A percentile compares a stretch with the other conserved stretches of the same genome.
Evolutionary conservation across 805 yeast species (phyloP).

Genomic region (Cyberlindnera japonica): DNA sequence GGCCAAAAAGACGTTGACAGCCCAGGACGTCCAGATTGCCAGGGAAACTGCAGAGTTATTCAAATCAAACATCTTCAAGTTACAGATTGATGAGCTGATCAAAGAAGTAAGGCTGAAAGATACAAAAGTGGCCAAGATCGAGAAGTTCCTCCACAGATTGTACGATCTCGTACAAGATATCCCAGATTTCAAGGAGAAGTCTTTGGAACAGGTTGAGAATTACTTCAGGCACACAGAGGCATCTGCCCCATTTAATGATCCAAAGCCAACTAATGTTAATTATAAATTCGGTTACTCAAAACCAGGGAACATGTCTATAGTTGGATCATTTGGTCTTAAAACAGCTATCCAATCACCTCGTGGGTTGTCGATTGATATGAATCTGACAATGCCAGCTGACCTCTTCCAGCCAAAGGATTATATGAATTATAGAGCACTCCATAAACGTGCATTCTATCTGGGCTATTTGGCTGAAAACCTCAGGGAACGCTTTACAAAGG

Average conservation of each 20-base stretch:
- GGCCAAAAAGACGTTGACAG: constrained; percentile 36
- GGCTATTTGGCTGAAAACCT: constrained; percentile 73
- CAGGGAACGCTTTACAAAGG: constrained; percentile 47
- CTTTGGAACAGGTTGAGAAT: constrained; percentile 57
- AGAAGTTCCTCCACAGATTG: constrained; percentile 69
- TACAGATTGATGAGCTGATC: constrained; percentile 89
- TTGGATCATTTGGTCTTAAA: constrained; percentile 87
- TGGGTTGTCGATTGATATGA: constrained; percentile 71
- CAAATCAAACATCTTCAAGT: constrained; percentile 91
- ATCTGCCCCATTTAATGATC: constrained; percentile 84
- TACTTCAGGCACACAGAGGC: constrained; percentile 50
- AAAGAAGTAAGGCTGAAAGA: constrained; percentile 77
- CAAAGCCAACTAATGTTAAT: constrained; percentile 71
- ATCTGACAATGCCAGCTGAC: constrained; percentile 74
- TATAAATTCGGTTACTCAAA: constrained; percentile 65
- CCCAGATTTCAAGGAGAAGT: constrained; percentile 49
- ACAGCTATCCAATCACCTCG: constrained; percentile 65
- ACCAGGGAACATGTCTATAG: constrained; percentile 73
- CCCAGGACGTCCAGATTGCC: constrained; percentile 87
- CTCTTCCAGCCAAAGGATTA: constrained; percentile 84
- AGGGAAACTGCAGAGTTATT: constrained; percentile 92
- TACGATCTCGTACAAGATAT: constrained; percentile 64
- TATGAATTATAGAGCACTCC: constrained; percentile 82
- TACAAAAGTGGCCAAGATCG: constrained; percentile 58
- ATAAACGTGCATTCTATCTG: constrained; percentile 84